Conservation (phyloP, 257 asterid species). For the Solanum peruvianum region DNA sequence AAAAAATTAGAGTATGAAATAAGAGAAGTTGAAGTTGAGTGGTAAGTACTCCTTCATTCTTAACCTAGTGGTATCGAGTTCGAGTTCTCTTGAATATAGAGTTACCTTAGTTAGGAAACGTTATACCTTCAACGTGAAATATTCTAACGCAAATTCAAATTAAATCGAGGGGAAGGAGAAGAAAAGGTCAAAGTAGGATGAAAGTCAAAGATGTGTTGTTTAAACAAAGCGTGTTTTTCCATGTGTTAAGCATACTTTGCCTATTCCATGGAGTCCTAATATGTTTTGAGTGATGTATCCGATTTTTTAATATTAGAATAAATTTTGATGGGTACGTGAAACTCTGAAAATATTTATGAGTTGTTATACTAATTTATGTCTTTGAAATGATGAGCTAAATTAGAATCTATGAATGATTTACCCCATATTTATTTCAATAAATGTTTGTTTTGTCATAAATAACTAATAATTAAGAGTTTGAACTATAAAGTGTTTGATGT, state of each 20-base stretch:
- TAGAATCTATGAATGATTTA: background rate
- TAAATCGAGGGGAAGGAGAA: too few relatives aligned
- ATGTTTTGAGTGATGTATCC: background rate
- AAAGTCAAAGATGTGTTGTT: background rate
- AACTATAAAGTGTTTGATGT: background rate
- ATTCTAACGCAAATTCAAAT: too few relatives aligned
- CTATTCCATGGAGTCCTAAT: background rate
- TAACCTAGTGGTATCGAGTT: background rate
- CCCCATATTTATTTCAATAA: background rate
- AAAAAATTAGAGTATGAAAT: too few relatives aligned
- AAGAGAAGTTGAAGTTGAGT: too few relatives aligned
- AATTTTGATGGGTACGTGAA: background rate
- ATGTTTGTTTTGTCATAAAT: background rate
- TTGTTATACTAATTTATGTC: background rate
- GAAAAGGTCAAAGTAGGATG: background rate
- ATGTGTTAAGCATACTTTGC: background rate
- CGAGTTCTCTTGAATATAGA: background rate
- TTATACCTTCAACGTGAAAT: too few relatives aligned
- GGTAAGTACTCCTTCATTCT: too few relatives aligned
- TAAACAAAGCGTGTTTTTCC: background rate
- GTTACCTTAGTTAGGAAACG: rapidly evolving
- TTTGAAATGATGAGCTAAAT: background rate
- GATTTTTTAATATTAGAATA: too few relatives aligned
- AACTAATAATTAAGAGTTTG: background rate
- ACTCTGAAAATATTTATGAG: background rate